Evolutionary conservation across 2,329 filamentous ascomycete genomes (phyloP), one percentile per base, ranked within the genome.

Genomic region (Clarireedia hainanense): DNA sequence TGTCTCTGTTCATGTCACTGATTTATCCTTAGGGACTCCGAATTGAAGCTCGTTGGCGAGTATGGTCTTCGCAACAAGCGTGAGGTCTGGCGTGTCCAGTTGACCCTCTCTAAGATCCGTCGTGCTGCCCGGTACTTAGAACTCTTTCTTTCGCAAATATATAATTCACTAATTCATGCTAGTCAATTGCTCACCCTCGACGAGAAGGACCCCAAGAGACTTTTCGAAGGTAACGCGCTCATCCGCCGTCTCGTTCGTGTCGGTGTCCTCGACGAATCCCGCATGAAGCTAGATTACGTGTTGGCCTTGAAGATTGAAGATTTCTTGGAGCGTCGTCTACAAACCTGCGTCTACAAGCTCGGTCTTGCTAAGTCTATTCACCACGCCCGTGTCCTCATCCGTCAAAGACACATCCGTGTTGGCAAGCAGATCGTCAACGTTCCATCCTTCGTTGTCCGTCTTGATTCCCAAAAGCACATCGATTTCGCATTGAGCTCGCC

Each of bases 241-340:
- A 99, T 99, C 88, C 94, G 94, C 77, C 94, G 94, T 89, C 91
- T 99, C 68, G 94, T 99, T 68, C 94, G 94, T 77, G 91, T 97
- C 75, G 94, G 94, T 89, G 94, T 99, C 73, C 90, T 99, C 73
- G 94, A 99, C 77, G 94, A 99, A 84, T 91, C 91, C 76, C 94
- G 94, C 85, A 99, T 99, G 94, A 99, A 96, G 89, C 94, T 99
- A 84, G 94, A 99, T 96, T 96, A 99, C 88, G 94, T 99, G 75
- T 82, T 99, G 75, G 94, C 94, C 80, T 87, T 99, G 62, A 95
- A 96, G 85, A 88, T 95, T 72, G 94, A 99, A 80, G 94, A 99
- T 80, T 99, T 99, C 88, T 85, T 99, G 80, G 94, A 99, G 88
- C 92, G 94, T 73, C 91, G 94, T 78, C 91, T 97, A 69, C 92